Base-by-base conservation (phyloP, 805 yeast species). In the Saccharomycopsis synnaedendra region DNA sequence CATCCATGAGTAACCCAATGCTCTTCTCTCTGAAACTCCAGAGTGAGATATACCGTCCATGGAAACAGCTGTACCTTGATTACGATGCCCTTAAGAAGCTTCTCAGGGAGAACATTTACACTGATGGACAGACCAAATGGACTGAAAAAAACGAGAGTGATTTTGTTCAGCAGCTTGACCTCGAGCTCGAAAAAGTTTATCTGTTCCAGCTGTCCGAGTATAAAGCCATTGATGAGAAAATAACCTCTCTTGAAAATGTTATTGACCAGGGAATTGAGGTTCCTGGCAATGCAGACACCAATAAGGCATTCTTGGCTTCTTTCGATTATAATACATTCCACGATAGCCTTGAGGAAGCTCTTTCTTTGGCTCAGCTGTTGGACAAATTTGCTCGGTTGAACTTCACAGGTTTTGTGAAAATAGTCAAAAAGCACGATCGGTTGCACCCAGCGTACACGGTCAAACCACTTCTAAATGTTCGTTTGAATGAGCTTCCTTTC, bases 341-440 rank as follows among this genome's bases (percentile, higher is more conserved):
- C 57, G 64, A 65, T 34, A 75, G 78, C 47, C 70, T 93, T 56
- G 98, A 93, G 59, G 79, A 78, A 51, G 68, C 81, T 31, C 69
- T 93, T 51, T 73, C 78, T 7, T 72, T 77, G 56, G 85, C 97
- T 7, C 85, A 84, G 57, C 90, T 86, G 58, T 70, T 93, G 56
- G 96, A 89, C 62, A 85, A 79, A 60, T 93, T 93, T 67, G 82
- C 94, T 39, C 75, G 98, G 58, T 66, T 90, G 56, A 93, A 93
- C 66, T 93, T 82, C 68, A 90, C 98, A 9, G 98, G 97, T 1
- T 90, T 93, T 67, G 75, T 80, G 58, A 93, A 93, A 62, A 86
- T 93, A 56, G 97, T 89, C 55, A 89, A 90, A 68, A 90, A 90
- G 66, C 98, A 93, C 61, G 97, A 93, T 66, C 78, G 96, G 46